Base-by-base conservation (phyloP, 2,329 filamentous ascomycete species). In the Boeremia lycopersici region DNA sequence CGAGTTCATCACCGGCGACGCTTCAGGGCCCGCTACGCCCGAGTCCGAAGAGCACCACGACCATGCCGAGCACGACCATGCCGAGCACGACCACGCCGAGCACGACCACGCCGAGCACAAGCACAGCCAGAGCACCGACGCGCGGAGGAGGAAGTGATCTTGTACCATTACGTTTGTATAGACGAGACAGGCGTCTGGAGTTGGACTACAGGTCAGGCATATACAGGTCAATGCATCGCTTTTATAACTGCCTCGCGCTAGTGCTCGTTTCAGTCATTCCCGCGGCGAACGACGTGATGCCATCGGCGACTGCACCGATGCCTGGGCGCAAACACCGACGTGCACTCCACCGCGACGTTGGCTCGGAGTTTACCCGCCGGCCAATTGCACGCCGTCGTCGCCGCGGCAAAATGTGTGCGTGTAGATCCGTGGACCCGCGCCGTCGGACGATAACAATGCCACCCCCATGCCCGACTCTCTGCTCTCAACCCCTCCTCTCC, bases 1-100 rank as follows among this genome's bases (percentile, higher is more conserved):
- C 71, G 92, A 98, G 74, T 81, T 81, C 55, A 76, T 81, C 31
- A 57, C 61, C 10, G 65, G 68, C 25, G 65, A 71, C 41, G 62
- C 65, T 10, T 65, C 68, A 17, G 64, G 60, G n/a, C 61, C 62
- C 29, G 57, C 68, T n/a, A 71, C 57, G 15, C 66, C 73, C 25
- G 72, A 68, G 48, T 63, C 68, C 11, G 67, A 73, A 7, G 58
- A 67, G 11, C 69, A 73, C 7, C 67, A 74, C 41, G 61, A 60
- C 28, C 69, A 74, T 44, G 62, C 57, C 23, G 19, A 23, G 19
- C 69, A 74, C 47, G 56, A 62, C 10, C 64, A 73, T 42, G n/a
- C n/a, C n/a, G n/a, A n/a, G n/a, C n/a, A n/a, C n/a, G 55, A 60
- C 7, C 63, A 73, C 40, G 19, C 19, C 19, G 59, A 62, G 31